Percentiles rank a stretch among this genome's conserved stretches.
Evolutionary conservation across 2,329 filamentous ascomycete species (phyloP).

Genomic region (Talaromyces marneffei): DNA sequence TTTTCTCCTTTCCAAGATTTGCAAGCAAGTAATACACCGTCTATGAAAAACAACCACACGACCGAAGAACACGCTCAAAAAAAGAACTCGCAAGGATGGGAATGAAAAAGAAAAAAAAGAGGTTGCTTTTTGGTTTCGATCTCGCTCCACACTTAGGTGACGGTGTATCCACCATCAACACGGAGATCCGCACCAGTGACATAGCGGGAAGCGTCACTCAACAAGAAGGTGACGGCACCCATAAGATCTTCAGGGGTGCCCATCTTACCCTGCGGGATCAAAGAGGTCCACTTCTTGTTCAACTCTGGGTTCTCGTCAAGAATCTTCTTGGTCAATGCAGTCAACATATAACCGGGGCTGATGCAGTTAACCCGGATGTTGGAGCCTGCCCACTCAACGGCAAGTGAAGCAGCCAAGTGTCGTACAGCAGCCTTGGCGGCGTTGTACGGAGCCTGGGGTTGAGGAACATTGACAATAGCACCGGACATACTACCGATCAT

Average conservation of each 20-base stretch:
- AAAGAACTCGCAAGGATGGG: conserved; percentile 5
- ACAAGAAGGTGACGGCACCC: conserved; percentile 82
- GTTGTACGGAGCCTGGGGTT: conserved; percentile 90
- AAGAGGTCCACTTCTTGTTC: conserved; percentile 80
- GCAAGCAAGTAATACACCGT: neutral
- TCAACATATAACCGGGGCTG: conserved; percentile 93
- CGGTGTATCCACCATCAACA: conserved; percentile 85
- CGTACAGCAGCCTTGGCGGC: conserved; percentile 86
- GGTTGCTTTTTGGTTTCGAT: neutral
- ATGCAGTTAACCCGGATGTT: conserved; percentile 94
- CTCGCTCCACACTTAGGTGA: conserved; percentile 50
- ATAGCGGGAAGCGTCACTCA: conserved; percentile 72
- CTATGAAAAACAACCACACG: neutral
- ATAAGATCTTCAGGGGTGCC: conserved; percentile 85
- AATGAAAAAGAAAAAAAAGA: conserved; percentile 5
- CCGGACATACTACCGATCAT: conserved; percentile 96
- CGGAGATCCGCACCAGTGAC: conserved; percentile 70
- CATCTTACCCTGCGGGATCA: conserved; percentile 93
- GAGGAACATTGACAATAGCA: conserved; percentile 87
- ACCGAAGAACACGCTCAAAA: neutral
- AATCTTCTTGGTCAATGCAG: conserved; percentile 86
- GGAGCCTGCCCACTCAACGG: conserved; percentile 86
- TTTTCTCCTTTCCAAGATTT: neutral
- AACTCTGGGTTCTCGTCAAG: conserved; percentile 88
- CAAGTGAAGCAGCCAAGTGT: conserved; percentile 78